phyloP scores from a whole-genome alignment of 78 protist species.

The Polysphondylium violaceum region DNA sequence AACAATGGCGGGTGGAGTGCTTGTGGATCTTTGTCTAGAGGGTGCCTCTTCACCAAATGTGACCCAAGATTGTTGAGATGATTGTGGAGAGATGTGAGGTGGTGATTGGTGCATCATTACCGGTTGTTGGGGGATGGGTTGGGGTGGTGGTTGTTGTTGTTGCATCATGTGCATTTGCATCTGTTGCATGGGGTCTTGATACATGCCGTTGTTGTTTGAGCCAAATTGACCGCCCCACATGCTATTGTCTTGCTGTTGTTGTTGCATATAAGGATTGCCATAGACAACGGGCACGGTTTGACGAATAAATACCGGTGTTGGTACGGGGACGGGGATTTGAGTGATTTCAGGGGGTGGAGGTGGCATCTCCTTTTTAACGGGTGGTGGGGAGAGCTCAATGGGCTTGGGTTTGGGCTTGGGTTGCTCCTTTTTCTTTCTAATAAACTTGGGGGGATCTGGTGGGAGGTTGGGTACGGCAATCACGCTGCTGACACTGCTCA shows the following conservation, averaged over 20 bases:
- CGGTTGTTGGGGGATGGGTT: not conserved
- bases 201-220: not conserved
- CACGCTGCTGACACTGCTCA: slow-evolving; percentile 62
- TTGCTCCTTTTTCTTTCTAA: slow-evolving; percentile 31
- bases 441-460: slow-evolving; percentile 83
- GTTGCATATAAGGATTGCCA: slow-evolving; percentile 55
- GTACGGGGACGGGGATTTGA: slow-evolving; percentile 57
- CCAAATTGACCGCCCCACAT: slow-evolving; percentile 70
- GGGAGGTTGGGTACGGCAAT: slow-evolving; percentile 83
- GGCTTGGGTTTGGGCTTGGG: slow-evolving; percentile 51
- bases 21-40: slow-evolving; percentile 43
- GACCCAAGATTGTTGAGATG: slow-evolving; percentile 67
- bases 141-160: slow-evolving; percentile 44
- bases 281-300: slow-evolving; percentile 81
- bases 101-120: not conserved
- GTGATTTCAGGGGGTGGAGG: slow-evolving; percentile 32
- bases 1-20: slow-evolving; percentile 36
- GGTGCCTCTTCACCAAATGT: slow-evolving; percentile 48
- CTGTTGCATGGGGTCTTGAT: slow-evolving; percentile 13
- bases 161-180: slow-evolving; percentile 16
- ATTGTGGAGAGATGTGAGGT: slow-evolving; percentile 16
- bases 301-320: slow-evolving; percentile 72
- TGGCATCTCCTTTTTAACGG: slow-evolving; percentile 23
- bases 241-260: slow-evolving; percentile 39
- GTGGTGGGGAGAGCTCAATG: slow-evolving; percentile 17